phyloP scores from a whole-genome alignment of 225 moss, liverwort and hornwort species.

The Lunularia cruciata region DNA sequence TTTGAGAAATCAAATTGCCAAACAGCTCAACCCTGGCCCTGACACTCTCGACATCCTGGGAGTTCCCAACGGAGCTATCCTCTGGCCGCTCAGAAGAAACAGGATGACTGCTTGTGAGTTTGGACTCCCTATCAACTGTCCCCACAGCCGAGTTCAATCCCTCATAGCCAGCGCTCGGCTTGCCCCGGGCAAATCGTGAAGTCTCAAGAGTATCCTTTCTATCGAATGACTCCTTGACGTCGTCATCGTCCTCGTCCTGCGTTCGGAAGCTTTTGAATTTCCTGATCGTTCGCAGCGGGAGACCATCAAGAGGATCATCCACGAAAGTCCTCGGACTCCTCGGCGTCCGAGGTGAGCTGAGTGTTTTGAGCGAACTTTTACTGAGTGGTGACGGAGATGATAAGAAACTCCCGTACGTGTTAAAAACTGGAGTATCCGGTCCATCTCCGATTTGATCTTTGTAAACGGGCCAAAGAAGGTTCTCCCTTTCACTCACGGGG shows the following conservation, averaged over 20 bases:
- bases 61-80: too few species aligned
- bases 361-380: neutral
- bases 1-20: neutral
- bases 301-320: constrained; percentile 12
- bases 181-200: neutral
- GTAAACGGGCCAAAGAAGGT: constrained; percentile 11
- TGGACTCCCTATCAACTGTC: neutral
- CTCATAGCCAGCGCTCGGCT: neutral
- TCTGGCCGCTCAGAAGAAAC: too few species aligned
- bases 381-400: neutral
- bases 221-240: neutral
- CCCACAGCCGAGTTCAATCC: neutral
- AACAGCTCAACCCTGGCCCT: too few species aligned
- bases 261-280: constrained; percentile 20
- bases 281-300: neutral
- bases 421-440: constrained; percentile 9
- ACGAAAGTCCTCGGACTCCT: constrained; percentile 14
- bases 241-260: neutral
- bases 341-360: neutral
- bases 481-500: constrained; percentile 11
- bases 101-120: too few species aligned
- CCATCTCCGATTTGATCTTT: neutral
- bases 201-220: too few species aligned
- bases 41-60: too few species aligned
- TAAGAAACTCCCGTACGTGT: constrained; percentile 7